Base-by-base conservation (phyloP, 1,284 basidiomycete genomes). In the Marasmius fiardii region DNA sequence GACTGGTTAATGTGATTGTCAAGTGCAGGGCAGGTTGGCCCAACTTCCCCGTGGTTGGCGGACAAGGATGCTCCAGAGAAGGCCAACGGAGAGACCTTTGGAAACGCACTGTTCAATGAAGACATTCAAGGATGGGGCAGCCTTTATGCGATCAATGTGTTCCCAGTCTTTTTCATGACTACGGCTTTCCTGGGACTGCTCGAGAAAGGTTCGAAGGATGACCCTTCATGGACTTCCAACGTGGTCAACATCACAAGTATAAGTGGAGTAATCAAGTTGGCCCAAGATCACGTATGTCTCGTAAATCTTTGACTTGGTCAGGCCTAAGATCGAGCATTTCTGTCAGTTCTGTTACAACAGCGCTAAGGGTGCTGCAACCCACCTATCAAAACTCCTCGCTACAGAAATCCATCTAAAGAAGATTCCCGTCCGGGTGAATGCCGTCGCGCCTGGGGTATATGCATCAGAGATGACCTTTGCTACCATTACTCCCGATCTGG, bases 201-300 rank as follows among this genome's bases (percentile, higher is more conserved):
- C 26, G 81, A 82, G 51, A 85, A 83, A 60, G 90, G 88, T 28
- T 83, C 85, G 37, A 74, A 79, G 60, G 85, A 88, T 33, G 70
- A 74, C 20, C 57, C 54, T 7, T 76, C 75, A 5, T 84, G 79
- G 64, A 81, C 80, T 16, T 83, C 87, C 8, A 79, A 70, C 49
- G 82, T 92, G 26, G 80, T 93, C 63, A 91, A 90, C 68, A 85
- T 85, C 60, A 88, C 88, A 1, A 89, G 86, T 47, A 85, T 93
- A 55, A 87, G 85, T 56, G 89, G 88, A 2, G 54, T 85, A 35
- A 76, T 80, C 57, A 89, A 88, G 66, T 59, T 86, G 14, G 79
- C 85, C 0, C 90, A 92, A 67, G 78, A 85, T 60, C 90, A 92
- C 64, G 90, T 89, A 67, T 37, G 84, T 71, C 37, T n/a, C 20